Evolutionary conservation across 1,284 basidiomycete genomes (phyloP), one percentile per base, ranked within the genome.

Genomic region (Fomitopsis schrenkii): DNA sequence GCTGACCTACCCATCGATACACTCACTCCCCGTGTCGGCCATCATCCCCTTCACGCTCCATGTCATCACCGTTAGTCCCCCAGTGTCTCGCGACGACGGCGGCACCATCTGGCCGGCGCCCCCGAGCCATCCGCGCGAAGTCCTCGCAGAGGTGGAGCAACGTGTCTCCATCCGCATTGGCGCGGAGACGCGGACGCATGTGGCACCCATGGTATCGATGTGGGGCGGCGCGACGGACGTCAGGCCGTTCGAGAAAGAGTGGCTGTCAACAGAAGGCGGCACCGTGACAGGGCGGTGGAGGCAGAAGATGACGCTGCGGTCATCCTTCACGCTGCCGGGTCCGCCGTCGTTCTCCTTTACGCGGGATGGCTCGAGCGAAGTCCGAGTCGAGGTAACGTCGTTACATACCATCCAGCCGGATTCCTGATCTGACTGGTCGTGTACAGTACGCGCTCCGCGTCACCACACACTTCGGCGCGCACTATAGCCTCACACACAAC

Each of bases 41-140:
- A 41, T 46, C 2, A 66, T 69, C 17, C 68, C 68, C 7, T 63
- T 67, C 59, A 57, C 55, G 14, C 52, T 69, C 4, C 60, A 45
- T 14, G 55, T 69, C n/a, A 28, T 59, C 22, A 69, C 67, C 5
- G 40, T 60, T 17, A 60, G 63, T 26, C 65, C 66, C 35, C 42
- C 58, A 5, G 57, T 59, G 56, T 62, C 62, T 40, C 58, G 35
- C 19, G 33, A 45, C n/a, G 64, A 65, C 10, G 56, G 57, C 14
- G 55, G 53, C 26, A 44, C 7, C 55, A 53, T 66, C 10, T 69
- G 63, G 54, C 68, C 68, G 36, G 41, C 62, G 2, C 66, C 66
- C 1, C 68, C 68, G 1, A 30, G 17, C n/a, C 38, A 55, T 7
- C 63, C 68, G 3, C 55, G 58, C n/a, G 64, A 58, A 22, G 36